A percentile compares a stretch with the other conserved stretches of the same genome.
These are phyloP conservation scores for Magnolia officinalis DNA, from an alignment of 164 flowering plant species.

Conservation along the genomic window DNA sequence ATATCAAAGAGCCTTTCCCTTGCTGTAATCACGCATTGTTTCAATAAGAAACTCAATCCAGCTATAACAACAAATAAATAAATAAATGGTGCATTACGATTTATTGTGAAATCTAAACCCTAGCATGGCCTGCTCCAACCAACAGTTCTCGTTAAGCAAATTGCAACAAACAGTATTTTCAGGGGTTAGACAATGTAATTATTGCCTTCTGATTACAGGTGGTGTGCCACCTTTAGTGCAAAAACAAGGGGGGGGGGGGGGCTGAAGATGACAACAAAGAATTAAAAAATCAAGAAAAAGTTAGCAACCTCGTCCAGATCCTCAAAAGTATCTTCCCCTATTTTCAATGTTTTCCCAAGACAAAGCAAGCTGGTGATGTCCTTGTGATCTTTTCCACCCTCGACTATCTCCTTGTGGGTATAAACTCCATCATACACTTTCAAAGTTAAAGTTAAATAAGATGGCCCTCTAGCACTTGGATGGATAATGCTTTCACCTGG, in stretches of 20 bases:
- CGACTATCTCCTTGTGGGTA: slow-evolving; percentile 90
- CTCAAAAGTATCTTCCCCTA: slow-evolving; percentile 93
- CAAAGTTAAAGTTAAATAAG: slow-evolving; percentile 71
- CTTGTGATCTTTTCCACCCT: slow-evolving; percentile 89
- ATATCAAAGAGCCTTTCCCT: no score
- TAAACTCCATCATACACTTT: slow-evolving; percentile 88
- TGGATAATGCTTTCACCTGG: slow-evolving; percentile 88
- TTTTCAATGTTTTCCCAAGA: slow-evolving; percentile 82
- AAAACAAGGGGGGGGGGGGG: no score
- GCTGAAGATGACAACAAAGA: neutral
- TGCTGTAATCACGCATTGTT: no score
- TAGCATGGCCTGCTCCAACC: neutral
- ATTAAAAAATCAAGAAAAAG: neutral
- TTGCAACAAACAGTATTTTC: neutral
- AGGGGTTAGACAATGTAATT: no score
- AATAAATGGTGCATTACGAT: no score
- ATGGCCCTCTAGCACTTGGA: slow-evolving; percentile 92
- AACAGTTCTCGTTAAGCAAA: neutral
- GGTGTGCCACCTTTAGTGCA: no score
- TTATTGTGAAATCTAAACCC: no score
- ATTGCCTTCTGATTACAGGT: no score
- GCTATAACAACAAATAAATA: no score
- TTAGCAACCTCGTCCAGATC: slow-evolving; percentile 77
- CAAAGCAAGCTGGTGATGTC: slow-evolving; percentile 91
- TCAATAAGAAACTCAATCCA: no score